phyloP scores from a whole-genome alignment of 2,329 filamentous ascomycete species.

The Trichoderma sp. region DNA sequence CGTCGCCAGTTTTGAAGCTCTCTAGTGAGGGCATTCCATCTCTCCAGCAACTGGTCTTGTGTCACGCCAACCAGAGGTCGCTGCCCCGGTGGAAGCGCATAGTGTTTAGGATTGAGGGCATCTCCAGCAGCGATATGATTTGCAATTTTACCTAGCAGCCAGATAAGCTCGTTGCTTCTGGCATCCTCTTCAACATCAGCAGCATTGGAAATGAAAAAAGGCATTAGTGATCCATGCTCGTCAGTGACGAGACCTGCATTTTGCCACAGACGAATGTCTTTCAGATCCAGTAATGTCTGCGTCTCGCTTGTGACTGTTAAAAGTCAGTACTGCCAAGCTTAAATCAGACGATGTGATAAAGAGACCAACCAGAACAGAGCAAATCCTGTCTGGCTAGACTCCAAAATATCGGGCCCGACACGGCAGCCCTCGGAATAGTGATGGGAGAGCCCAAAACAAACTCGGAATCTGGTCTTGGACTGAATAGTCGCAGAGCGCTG shows the following conservation, averaged over 20 bases:
- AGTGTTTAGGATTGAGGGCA: slow-evolving; percentile 1
- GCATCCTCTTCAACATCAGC: slow-evolving; percentile 1
- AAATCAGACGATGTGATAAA: rapidly evolving
- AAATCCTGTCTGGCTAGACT: slow-evolving; percentile 5
- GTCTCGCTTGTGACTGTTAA: slow-evolving; percentile 5
- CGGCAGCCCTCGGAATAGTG: slow-evolving; percentile 1
- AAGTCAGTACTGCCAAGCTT: not conserved
- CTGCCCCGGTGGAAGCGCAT: slow-evolving; percentile 2
- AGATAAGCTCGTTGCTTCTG: slow-evolving; percentile 6
- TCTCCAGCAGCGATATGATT: slow-evolving; percentile 6
- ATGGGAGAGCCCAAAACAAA: slow-evolving; percentile 1
- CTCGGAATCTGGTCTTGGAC: not conserved
- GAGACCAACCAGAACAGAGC: not conserved
- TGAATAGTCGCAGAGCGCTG: slow-evolving; percentile 4
- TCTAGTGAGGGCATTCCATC: not conserved
- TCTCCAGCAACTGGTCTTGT: slow-evolving; percentile 3
- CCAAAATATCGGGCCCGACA: slow-evolving; percentile 9
- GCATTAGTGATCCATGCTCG: slow-evolving; percentile 3
- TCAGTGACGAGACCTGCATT: slow-evolving; percentile 8
- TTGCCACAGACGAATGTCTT: slow-evolving; percentile 12
- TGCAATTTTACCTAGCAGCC: slow-evolving; percentile 6
- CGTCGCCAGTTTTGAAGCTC: slow-evolving; percentile 5
- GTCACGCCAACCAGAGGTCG: slow-evolving; percentile 4
- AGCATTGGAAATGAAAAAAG: slow-evolving; percentile 1
- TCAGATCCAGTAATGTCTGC: not conserved